Evolutionary conservation across 768 basidiomycete species (phyloP), one percentile per base, ranked within the genome.

Genomic region (Xanthoconium stramineum): DNA sequence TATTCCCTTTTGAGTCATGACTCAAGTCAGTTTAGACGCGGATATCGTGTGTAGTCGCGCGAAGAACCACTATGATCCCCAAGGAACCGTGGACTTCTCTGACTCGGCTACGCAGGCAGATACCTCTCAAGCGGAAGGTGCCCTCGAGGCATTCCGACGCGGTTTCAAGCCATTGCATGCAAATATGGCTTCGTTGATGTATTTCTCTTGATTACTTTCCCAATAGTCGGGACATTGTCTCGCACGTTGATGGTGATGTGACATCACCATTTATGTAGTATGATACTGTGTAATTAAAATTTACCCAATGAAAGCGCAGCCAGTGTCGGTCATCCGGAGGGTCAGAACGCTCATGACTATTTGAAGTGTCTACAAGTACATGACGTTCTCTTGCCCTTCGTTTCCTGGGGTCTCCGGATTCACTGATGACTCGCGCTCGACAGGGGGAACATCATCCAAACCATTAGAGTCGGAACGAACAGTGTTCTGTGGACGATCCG

Each of bases 61-160:
- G 0, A 90, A 88, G 72, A 89, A 90, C 62, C 89, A 92, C 61
- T 91, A 88, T 61, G 82, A 85, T 55, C 89, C 90, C 2, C 73
- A 77, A 19, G 75, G 74, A n/a, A 67, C 72, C 7, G 59, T 89
- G 0, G 81, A 85, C 60, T 77, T 86, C 57, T 82, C 83, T 0
- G 87, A 87, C 13, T 76, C 80, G 0, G 79, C 75, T n/a, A 83
- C 82, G 2, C 75, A 80, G 30, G 64, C 61, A 17, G 78, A 79
- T 57, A 72, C 76, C 1, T 69, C 68, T 1, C 72, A 74, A 52
- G 76, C 72, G 0, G 76, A 78, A 24, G 66, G 70, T 5, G 69
- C 75, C 17, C 71, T 83, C 5, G 79, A 81, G 42, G 74, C 74
- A 1, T 88, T 75, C 76, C 75, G 73, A 57, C 71, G 73, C 7